These are phyloP conservation scores for Blepharisma japonicum DNA, from an alignment of 73 alveolate species.

Conservation along the genomic window DNA sequence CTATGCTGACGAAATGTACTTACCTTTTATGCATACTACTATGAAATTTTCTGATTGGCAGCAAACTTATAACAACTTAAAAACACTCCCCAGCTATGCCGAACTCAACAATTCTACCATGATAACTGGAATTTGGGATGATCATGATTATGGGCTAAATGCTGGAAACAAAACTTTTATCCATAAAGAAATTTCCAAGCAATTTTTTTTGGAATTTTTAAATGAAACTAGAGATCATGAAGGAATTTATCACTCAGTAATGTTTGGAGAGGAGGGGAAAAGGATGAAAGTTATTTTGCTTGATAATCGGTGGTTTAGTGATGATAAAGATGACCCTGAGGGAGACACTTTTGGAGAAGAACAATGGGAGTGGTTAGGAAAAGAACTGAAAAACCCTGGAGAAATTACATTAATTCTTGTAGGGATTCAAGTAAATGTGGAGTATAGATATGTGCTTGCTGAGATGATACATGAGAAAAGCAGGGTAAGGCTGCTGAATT, in stretches of 20 bases:
- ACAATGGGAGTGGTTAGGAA: conserved; percentile 69
- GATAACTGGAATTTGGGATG: conserved; percentile 76
- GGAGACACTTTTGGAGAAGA: conserved; percentile 52
- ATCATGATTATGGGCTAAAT: conserved; percentile 69
- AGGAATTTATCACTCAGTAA: conserved; percentile 59
- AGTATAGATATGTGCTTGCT: conserved; percentile 42
- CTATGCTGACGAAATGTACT: conserved; percentile 38
- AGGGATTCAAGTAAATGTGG: conserved; percentile 65
- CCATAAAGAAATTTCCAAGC: conserved; percentile 40
- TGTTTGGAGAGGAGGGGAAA: conserved; percentile 32
- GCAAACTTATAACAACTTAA: neutral
- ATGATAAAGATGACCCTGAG: neutral
- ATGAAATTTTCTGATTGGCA: neutral
- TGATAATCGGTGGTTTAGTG: conserved; percentile 54
- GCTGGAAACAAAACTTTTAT: conserved; percentile 55
- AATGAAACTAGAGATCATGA: conserved; percentile 55
- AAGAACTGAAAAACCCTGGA: conserved; percentile 34
- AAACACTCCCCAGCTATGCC: conserved; percentile 26
- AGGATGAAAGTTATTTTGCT: conserved; percentile 53
- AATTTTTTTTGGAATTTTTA: conserved; percentile 60
- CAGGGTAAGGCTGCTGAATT: conserved; percentile 46
- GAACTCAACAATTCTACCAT: conserved; percentile 28
- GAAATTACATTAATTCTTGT: conserved; percentile 49
- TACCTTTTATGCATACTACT: neutral
- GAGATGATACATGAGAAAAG: conserved; percentile 47